Conservation (phyloP, 192 early-diverging fungal genomes). For the Coemansia biformis region DNA sequence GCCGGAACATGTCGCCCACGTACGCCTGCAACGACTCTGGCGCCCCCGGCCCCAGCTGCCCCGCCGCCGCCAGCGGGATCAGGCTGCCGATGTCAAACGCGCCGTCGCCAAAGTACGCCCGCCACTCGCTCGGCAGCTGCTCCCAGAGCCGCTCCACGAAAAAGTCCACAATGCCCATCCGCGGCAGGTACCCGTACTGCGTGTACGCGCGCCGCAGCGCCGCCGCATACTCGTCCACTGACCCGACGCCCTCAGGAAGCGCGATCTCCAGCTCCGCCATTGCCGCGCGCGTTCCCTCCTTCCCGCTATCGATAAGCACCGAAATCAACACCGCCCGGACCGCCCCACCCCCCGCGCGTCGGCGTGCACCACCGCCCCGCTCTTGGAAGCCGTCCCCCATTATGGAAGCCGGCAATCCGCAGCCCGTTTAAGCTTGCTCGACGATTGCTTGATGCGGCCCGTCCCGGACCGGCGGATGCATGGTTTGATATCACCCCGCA, state of each 20-base stretch:
- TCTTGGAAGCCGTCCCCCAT: no score
- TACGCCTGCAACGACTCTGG: slow-evolving; percentile 30
- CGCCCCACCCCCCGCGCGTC: no score
- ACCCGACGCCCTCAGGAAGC: slow-evolving; percentile 24
- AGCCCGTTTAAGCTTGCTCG: no score
- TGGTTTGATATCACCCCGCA: no score
- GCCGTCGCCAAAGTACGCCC: slow-evolving; percentile 15
- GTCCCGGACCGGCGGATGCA: no score
- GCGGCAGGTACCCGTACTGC: slow-evolving; percentile 18
- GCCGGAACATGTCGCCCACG: slow-evolving; percentile 17
- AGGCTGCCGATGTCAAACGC: slow-evolving; percentile 15
- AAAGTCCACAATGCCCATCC: slow-evolving; percentile 45
- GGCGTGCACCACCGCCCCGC: no score
- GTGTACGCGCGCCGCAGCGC: slow-evolving; percentile 13
- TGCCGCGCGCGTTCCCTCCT: no score
- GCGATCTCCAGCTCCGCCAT: slow-evolving; percentile 9
- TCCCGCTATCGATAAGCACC: no score
- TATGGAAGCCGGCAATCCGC: no score
- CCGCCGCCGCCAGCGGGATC: slow-evolving; percentile 28
- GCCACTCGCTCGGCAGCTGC: slow-evolving; percentile 35
- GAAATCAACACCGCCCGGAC: no score
- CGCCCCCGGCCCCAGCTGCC: slow-evolving; percentile 4
- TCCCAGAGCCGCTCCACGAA: slow-evolving; percentile 34
- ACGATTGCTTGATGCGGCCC: no score
- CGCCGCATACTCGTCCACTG: slow-evolving; percentile 22